phyloP scores from a whole-genome alignment of 2,329 filamentous ascomycete species.

The Conoideocrella luteorostrata region DNA sequence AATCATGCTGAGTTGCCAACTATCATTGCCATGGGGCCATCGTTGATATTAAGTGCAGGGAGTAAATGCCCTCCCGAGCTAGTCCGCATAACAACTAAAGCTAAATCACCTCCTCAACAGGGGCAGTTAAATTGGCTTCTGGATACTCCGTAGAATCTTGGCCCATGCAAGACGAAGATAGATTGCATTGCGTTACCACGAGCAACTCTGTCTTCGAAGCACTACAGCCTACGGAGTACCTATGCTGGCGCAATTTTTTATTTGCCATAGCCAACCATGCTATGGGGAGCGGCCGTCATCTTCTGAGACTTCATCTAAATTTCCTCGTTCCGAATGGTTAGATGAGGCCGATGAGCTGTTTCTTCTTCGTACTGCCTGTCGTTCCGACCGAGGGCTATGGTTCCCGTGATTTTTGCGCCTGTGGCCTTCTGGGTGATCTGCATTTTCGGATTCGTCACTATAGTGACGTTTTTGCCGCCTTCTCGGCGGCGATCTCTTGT shows the following conservation, averaged over 20 bases:
- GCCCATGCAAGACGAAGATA: no score
- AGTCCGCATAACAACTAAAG: no score
- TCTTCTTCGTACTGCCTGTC: constrained; percentile 31
- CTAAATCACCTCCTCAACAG: no score
- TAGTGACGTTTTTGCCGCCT: constrained; percentile 7
- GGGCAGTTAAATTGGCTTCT: no score
- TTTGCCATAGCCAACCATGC: not conserved
- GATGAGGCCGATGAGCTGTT: constrained; percentile 48
- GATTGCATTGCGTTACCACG: no score
- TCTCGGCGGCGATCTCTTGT: constrained; percentile 10
- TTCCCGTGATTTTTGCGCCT: constrained; percentile 2
- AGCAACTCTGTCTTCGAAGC: no score
- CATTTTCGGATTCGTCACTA: constrained; percentile 4
- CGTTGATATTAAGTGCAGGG: no score
- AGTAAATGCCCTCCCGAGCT: no score
- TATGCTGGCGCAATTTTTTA: not conserved
- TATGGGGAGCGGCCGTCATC: constrained; percentile 19
- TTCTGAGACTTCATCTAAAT: constrained; percentile 50
- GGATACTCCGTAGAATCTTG: no score
- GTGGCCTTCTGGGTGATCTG: constrained; percentile 4
- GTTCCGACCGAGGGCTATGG: constrained; percentile 2
- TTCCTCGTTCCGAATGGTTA: constrained; percentile 42
- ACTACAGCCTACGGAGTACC: no score
- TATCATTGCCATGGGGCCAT: no score
- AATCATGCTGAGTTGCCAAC: no score